A percentile compares a stretch with the other conserved stretches of the same genome.
phyloP scores from a whole-genome alignment of 176 grass and related monocot genomes.

The Triticum monococcum region DNA sequence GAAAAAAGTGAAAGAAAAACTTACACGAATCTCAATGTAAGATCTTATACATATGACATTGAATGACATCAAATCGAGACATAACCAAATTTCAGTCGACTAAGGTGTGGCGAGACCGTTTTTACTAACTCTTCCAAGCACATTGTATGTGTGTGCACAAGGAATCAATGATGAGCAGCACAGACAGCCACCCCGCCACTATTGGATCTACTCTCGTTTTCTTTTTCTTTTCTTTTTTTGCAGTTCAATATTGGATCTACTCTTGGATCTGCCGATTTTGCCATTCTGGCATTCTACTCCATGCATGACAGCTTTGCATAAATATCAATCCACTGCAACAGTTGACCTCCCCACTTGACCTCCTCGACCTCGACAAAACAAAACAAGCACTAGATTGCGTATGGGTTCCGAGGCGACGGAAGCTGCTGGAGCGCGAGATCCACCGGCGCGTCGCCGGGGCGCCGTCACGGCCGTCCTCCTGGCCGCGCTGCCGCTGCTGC shows the following conservation, averaged over 20 bases:
- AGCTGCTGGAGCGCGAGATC: neutral
- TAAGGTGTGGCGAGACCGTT: too few relatives aligned
- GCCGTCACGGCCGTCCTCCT: constrained; percentile 4
- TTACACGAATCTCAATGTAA: too few relatives aligned
- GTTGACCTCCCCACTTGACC: constrained; percentile 27
- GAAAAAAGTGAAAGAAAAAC: too few relatives aligned
- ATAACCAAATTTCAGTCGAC: too few relatives aligned
- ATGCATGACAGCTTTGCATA: neutral
- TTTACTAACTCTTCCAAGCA: too few relatives aligned
- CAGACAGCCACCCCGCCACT: neutral
- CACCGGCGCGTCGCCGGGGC: neutral
- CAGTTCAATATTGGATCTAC: neutral
- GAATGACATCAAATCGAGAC: too few relatives aligned
- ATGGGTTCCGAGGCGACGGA: neutral
- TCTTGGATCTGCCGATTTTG: neutral
- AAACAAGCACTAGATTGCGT: neutral
- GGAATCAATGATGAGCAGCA: neutral
- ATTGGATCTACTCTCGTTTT: neutral
- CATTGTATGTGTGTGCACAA: neutral
- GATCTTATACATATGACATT: too few relatives aligned
- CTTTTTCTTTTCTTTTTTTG: too few relatives aligned
- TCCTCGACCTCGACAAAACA: neutral
- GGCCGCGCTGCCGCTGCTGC: constrained; percentile 13
- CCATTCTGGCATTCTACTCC: constrained; percentile 10
- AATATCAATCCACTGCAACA: neutral